A percentile compares a stretch with the other conserved stretches of the same genome.
Conservation (phyloP, 371 early-diverging fungal genomes). For the Syncephalastrum racemosum region DNA sequence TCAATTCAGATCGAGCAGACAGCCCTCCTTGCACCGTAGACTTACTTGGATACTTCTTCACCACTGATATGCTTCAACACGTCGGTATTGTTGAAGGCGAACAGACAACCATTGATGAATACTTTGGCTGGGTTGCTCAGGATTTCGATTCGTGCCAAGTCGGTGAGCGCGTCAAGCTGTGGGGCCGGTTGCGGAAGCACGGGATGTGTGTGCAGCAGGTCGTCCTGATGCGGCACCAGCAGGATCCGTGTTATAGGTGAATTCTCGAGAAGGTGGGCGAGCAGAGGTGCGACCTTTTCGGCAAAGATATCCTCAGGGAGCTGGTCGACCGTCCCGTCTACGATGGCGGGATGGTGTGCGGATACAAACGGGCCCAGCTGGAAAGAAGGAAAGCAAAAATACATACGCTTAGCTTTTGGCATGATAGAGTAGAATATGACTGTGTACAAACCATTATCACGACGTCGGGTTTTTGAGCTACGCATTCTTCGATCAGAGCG, state of each 20-base stretch:
- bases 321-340: slow-evolving; percentile 52
- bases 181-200: slow-evolving; percentile 87
- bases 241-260: slow-evolving; percentile 53
- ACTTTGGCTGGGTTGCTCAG: slow-evolving; percentile 85
- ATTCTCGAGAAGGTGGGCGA: slow-evolving; percentile 39
- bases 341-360: slow-evolving; percentile 63
- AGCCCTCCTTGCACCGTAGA: slow-evolving; percentile 8
- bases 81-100: slow-evolving; percentile 77
- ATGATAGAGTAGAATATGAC: not conserved
- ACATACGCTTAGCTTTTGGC: not conserved
- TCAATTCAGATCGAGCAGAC: not conserved
- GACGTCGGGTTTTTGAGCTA: slow-evolving; percentile 69
- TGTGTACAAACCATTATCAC: slow-evolving; percentile 62
- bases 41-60: slow-evolving; percentile 63
- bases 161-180: slow-evolving; percentile 15
- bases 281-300: slow-evolving; percentile 48
- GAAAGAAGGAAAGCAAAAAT: not conserved
- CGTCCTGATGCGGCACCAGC: slow-evolving; percentile 76
- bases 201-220: slow-evolving; percentile 67
- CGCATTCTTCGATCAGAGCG: slow-evolving; percentile 62
- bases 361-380: slow-evolving; percentile 87
- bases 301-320: slow-evolving; percentile 69
- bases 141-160: slow-evolving; percentile 42
- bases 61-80: slow-evolving; percentile 62
- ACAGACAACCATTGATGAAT: slow-evolving; percentile 73